A percentile compares a stretch with the other conserved stretches of the same genome.
Evolutionary conservation across 176 grass and related monocot genomes (phyloP).

Genomic region (Miscanthus lutarioriparius): DNA sequence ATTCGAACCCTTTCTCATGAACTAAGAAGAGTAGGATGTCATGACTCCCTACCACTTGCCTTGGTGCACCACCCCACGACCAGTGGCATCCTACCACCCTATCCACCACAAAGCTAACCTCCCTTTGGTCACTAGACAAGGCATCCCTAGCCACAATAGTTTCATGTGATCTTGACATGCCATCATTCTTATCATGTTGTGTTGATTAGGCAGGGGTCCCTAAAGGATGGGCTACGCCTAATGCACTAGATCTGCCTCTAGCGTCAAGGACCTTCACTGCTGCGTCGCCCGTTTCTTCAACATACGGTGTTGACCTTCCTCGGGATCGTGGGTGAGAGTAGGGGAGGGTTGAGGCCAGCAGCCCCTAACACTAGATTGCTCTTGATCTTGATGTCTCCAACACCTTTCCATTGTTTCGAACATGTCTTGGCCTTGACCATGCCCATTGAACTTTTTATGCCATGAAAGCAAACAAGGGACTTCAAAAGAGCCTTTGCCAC

Average conservation of each 20-base stretch:
- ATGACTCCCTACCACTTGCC: neutral
- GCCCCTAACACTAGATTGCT: neutral
- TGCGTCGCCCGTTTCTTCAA: neutral
- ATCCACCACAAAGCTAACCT: neutral
- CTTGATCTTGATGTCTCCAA: neutral
- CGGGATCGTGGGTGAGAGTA: neutral
- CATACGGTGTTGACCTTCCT: neutral
- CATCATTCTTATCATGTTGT: neutral
- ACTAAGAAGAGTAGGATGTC: neutral
- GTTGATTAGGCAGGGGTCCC: neutral
- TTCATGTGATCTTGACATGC: neutral
- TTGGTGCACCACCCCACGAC: neutral
- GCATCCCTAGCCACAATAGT: neutral
- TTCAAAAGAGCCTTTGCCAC: neutral
- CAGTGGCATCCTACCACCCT: neutral
- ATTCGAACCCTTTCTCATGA: neutral
- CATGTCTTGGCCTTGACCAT: neutral
- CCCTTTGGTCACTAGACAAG: neutral
- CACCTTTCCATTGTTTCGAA: neutral
- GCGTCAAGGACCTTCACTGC: neutral
- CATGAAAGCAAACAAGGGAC: neutral
- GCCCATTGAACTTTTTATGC: neutral
- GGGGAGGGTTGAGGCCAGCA: neutral
- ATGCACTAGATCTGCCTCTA: neutral
- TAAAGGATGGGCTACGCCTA: neutral